Percentiles rank a stretch among this genome's conserved stretches.
These are phyloP conservation scores for Hortiboletus campestris DNA, from an alignment of 768 basidiomycete species.

Conservation along the genomic window DNA sequence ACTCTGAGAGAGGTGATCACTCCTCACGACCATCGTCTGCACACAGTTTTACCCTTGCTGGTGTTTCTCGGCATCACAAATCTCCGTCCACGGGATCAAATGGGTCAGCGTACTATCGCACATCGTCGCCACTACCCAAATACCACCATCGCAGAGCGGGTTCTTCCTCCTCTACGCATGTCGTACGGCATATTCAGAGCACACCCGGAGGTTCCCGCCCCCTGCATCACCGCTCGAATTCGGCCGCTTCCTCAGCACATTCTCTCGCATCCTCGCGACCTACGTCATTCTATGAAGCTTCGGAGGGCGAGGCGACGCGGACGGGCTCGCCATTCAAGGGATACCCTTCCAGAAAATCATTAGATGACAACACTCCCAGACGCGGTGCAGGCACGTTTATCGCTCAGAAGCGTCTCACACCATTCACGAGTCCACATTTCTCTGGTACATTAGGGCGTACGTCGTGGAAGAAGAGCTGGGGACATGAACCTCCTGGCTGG, in stretches of 20 bases:
- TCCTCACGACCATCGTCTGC: constrained; percentile 82
- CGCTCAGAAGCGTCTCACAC: constrained; percentile 77
- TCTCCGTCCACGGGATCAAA: constrained; percentile 77
- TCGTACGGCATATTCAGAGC: constrained; percentile 62
- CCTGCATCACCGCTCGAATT: constrained; percentile 69
- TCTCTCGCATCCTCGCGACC: constrained; percentile 76
- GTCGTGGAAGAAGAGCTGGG: constrained; percentile 91
- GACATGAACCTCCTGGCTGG: constrained; percentile 84
- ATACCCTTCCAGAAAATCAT: constrained; percentile 44
- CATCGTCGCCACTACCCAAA: constrained; percentile 72
- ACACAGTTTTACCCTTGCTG: constrained; percentile 68
- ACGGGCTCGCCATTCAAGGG: constrained; percentile 63
- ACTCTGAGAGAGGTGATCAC: constrained; percentile 77
- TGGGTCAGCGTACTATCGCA: constrained; percentile 60
- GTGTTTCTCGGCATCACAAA: constrained; percentile 57
- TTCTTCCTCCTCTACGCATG: constrained; percentile 80
- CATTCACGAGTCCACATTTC: constrained; percentile 59
- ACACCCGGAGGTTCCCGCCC: constrained; percentile 37
- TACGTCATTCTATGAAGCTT: constrained; percentile 73
- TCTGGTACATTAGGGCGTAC: constrained; percentile 56
- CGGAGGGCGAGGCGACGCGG: constrained; percentile 64
- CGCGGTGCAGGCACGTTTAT: constrained; percentile 60
- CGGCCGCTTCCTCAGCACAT: constrained; percentile 73
- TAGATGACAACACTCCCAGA: constrained; percentile 45
- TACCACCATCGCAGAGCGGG: constrained; percentile 77